Conservation (phyloP, 176 grass and related monocot species). For the Carex myosuroides region DNA sequence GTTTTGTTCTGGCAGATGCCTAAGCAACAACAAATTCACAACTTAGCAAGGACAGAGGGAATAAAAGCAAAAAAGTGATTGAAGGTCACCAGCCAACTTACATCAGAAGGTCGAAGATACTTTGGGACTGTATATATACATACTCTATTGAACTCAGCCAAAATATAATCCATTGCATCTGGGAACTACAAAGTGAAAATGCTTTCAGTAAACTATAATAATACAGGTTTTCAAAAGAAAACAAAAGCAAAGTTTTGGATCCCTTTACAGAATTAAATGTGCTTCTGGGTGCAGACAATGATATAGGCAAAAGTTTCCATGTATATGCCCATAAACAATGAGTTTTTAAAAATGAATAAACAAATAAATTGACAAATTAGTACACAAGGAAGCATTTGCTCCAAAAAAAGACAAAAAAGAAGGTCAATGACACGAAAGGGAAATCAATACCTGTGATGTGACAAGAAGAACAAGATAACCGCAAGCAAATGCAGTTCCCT, state of each 20-base stretch:
- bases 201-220: neutral
- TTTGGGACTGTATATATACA: slow-evolving; percentile 92
- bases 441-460: slow-evolving; percentile 34
- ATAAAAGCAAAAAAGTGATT: neutral
- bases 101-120: slow-evolving; percentile 78
- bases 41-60: neutral
- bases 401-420: too few species aligned
- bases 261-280: neutral
- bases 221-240: neutral
- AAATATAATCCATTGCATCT: slow-evolving; percentile 70
- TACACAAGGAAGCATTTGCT: neutral
- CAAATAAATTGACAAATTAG: neutral
- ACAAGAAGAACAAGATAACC: slow-evolving; percentile 37
- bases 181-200: slow-evolving; percentile 35
- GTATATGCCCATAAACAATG: neutral
- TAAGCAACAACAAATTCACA: slow-evolving; percentile 29
- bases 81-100: slow-evolving; percentile 35
- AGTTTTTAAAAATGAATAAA: neutral
- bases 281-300: neutral
- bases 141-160: slow-evolving; percentile 81
- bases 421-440: neutral
- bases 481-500: slow-evolving; percentile 36
- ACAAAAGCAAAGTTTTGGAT: too few species aligned
- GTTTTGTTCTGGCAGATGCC: slow-evolving; percentile 39
- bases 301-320: neutral